phyloP scores from a whole-genome alignment of 805 yeast genomes.

The Deakozyma indianensis region DNA sequence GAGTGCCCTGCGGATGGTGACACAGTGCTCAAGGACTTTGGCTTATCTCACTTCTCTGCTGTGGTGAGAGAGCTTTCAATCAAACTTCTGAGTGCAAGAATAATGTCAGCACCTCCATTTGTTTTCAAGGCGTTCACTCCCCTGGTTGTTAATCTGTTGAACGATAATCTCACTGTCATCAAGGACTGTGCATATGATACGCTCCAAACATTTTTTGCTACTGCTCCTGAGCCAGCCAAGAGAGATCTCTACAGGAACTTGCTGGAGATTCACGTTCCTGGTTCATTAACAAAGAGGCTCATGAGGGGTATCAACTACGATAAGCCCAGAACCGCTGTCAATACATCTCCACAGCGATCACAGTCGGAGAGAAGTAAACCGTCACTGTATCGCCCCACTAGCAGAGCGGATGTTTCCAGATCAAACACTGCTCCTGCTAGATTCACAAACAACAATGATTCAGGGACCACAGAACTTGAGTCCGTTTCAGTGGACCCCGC shows the following conservation, averaged over 20 bases:
- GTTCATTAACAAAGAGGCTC: background rate
- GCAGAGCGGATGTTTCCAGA: background rate
- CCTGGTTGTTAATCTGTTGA: constrained; percentile 16
- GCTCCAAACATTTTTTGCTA: constrained; percentile 26
- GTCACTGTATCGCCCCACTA: background rate
- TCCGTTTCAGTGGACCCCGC: too few species aligned
- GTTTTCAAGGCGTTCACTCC: constrained; percentile 22
- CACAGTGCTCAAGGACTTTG: constrained; percentile 16
- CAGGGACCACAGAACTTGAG: background rate
- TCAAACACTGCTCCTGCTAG: background rate
- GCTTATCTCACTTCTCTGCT: constrained; percentile 15
- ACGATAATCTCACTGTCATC: constrained; percentile 14
- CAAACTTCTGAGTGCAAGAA: constrained; percentile 12
- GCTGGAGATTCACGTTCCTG: background rate
- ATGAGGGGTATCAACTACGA: constrained; percentile 9
- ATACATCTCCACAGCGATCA: too few species aligned
- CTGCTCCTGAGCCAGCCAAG: constrained; percentile 26
- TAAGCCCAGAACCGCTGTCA: background rate
- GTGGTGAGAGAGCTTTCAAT: constrained; percentile 15
- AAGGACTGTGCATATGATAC: constrained; percentile 16
- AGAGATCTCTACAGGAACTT: constrained; percentile 29
- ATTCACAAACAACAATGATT: background rate
- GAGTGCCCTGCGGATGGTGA: constrained; percentile 23
- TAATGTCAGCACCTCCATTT: constrained; percentile 15
- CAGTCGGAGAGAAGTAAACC: too few species aligned